Evolutionary conservation across 148 eudicot genomes (phyloP).

Genomic region (Tetragonia tetragonoides): DNA sequence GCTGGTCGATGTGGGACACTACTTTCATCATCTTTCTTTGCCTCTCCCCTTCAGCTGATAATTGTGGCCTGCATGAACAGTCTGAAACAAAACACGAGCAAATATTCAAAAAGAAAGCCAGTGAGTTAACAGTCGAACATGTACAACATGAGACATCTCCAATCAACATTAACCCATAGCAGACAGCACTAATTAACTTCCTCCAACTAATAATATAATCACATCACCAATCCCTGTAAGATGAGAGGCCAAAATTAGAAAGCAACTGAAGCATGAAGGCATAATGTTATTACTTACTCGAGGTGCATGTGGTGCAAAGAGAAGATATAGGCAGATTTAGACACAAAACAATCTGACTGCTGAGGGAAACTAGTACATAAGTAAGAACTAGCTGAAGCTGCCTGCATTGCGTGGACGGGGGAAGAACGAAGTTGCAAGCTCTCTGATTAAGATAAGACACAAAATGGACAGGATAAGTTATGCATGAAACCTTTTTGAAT

Average conservation of each 20-base stretch:
- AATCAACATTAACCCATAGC: neutral
- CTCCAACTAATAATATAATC: neutral
- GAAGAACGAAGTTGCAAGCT: slow-evolving; percentile 5
- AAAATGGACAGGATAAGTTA: neutral
- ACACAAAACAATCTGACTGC: neutral
- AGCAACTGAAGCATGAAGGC: too few species aligned
- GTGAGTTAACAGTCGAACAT: too few species aligned
- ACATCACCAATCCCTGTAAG: neutral
- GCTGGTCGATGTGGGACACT: too few species aligned
- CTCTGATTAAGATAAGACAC: neutral
- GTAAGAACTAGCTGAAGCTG: neutral
- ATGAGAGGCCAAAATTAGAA: too few species aligned
- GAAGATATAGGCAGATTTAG: neutral
- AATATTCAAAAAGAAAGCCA: slow-evolving; percentile 1
- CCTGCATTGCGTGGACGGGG: neutral
- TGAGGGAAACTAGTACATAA: neutral
- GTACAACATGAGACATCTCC: neutral
- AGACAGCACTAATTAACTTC: too few species aligned
- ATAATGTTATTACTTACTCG: too few species aligned
- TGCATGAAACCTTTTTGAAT: neutral
- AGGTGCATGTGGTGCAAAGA: too few species aligned
- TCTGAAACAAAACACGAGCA: slow-evolving; percentile 29
- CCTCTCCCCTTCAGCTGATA: slow-evolving; percentile 41
- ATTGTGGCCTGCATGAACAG: slow-evolving; percentile 58
- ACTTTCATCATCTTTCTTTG: too few species aligned